Percentiles rank a stretch among this genome's conserved stretches.
Conservation (phyloP, 108 stramenopile genomes). For the Nitzschia sp. region DNA sequence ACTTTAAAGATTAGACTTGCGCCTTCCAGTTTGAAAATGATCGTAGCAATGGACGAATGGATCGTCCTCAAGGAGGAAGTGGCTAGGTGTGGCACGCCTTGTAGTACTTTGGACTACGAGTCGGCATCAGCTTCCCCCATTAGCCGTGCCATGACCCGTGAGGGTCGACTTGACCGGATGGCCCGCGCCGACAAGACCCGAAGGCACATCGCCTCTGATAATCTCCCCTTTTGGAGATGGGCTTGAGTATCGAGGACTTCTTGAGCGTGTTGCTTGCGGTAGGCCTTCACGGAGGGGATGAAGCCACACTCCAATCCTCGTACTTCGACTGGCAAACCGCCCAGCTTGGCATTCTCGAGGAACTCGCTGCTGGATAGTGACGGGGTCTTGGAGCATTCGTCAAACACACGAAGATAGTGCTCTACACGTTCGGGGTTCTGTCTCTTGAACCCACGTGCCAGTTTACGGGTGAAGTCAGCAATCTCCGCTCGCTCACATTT, state of each 20-base stretch:
- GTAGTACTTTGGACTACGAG: background rate
- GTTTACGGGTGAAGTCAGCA: background rate
- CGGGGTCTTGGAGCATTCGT: slow-evolving; percentile 11
- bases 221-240: slow-evolving; percentile 7
- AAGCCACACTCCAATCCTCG: slow-evolving; percentile 20
- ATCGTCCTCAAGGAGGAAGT: background rate
- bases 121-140: slow-evolving; percentile 34
- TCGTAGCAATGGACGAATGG: background rate
- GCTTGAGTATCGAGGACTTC: slow-evolving; percentile 9
- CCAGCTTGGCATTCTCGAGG: slow-evolving; percentile 1
- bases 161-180: slow-evolving; percentile 9
- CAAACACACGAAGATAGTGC: slow-evolving; percentile 7
- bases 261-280: slow-evolving; percentile 6
- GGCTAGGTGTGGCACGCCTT: too few relatives aligned
- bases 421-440: slow-evolving; percentile 13
- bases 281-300: slow-evolving; percentile 1
- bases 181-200: slow-evolving; percentile 19
- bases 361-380: slow-evolving; percentile 13
- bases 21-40: background rate
- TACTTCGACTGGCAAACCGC: slow-evolving; percentile 10
- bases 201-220: slow-evolving; percentile 11
- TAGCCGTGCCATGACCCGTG: slow-evolving; percentile 32
- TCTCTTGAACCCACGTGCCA: slow-evolving; percentile 13
- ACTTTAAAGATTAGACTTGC: too few relatives aligned
- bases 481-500: slow-evolving; percentile 6